Percentiles rank a stretch among this genome's conserved stretches.
Evolutionary conservation across 78 protist species (phyloP).

Genomic region (Planoprotostelium fungivorum): DNA sequence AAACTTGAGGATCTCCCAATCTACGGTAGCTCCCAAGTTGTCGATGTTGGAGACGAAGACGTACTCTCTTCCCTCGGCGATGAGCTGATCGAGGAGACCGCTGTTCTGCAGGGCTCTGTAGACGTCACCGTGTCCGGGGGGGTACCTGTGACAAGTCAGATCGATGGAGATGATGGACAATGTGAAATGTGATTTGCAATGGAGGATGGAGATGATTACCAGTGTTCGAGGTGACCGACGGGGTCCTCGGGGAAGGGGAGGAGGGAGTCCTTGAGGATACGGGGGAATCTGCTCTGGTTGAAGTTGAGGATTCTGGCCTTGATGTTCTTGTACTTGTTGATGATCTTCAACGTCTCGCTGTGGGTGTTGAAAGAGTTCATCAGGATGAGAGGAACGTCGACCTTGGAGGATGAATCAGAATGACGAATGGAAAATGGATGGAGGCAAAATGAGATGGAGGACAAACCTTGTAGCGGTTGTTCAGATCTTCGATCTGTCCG

Average conservation of each 20-base stretch:
- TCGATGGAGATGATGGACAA: no score
- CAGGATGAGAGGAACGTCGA: conserved; percentile 86
- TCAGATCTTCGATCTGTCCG: conserved; percentile 77
- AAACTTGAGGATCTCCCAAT: conserved; percentile 23
- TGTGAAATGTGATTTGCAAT: not conserved
- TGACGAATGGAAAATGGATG: no score
- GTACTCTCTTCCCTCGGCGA: conserved; percentile 77
- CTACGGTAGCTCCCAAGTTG: conserved; percentile 98
- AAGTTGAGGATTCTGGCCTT: conserved; percentile 66
- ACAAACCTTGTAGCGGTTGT: not conserved
- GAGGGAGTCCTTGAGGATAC: conserved; percentile 75
- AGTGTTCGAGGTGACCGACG: conserved; percentile 34
- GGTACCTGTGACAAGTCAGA: conserved; percentile 95
- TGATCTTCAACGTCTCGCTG: conserved; percentile 70
- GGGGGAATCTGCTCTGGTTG: conserved; percentile 85
- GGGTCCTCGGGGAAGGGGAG: conserved; percentile 54
- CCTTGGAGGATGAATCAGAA: conserved; percentile 53
- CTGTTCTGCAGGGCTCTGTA: conserved; percentile 58
- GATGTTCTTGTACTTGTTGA: conserved; percentile 51
- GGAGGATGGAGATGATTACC: no score
- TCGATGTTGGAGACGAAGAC: conserved; percentile 96
- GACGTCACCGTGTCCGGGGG: conserved; percentile 98
- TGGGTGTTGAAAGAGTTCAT: conserved; percentile 97
- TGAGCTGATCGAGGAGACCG: conserved; percentile 69
- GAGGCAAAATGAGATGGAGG: not conserved